Conservation (phyloP, 2,329 filamentous ascomycete species). For the Colletotrichum sp. region DNA sequence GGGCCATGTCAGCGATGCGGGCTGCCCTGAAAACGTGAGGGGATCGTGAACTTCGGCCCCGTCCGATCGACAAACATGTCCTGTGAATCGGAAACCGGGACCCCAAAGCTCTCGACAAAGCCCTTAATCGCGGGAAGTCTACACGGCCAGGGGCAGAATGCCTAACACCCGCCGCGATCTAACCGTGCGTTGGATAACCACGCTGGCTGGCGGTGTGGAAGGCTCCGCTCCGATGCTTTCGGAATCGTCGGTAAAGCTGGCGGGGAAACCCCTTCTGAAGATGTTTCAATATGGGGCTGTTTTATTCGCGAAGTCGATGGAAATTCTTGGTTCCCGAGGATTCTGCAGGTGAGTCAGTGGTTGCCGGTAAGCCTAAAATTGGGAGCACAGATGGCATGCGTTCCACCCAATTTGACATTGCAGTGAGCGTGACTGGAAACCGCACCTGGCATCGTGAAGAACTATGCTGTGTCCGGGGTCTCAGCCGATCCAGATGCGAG, state of each 20-base stretch:
- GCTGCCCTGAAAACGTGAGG: slow-evolving; percentile 3
- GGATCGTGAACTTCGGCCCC: slow-evolving; percentile 14
- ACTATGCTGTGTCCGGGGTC: background rate
- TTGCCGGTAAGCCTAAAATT: background rate
- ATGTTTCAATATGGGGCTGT: background rate
- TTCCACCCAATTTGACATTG: background rate
- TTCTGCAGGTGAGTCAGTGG: background rate
- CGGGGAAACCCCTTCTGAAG: background rate
- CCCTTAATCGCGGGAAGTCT: background rate
- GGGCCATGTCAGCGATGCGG: slow-evolving; percentile 7
- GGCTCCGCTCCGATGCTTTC: background rate
- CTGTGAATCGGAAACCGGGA: slow-evolving; percentile 13
- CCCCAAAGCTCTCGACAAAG: background rate
- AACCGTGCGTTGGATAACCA: background rate
- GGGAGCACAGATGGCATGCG: background rate
- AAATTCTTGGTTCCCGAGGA: background rate
- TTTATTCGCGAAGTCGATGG: background rate
- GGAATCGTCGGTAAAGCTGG: background rate
- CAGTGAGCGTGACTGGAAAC: background rate
- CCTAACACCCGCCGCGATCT: background rate
- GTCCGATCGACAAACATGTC: slow-evolving; percentile 8
- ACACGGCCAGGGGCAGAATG: background rate
- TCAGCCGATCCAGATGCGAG: background rate
- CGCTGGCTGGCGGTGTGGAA: background rate
- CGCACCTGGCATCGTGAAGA: background rate